Base-by-base conservation (phyloP, 1,139 yeast species). In the Yarrowia galli region DNA sequence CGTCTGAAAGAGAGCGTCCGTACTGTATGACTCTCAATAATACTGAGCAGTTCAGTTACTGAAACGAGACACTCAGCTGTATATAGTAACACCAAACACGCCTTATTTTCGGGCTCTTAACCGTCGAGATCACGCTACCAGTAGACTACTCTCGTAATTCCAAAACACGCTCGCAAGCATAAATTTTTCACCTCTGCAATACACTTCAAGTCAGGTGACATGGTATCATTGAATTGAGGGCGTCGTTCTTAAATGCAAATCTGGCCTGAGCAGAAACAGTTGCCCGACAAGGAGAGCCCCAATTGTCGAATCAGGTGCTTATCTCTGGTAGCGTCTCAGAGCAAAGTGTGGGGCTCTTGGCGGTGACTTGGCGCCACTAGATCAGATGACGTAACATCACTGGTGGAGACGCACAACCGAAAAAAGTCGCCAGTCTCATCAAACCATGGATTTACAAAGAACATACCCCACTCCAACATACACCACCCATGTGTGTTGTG, bases 391-490 rank as follows among this genome's bases (percentile, higher is more conserved):
- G 54, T 49, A 28, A 28, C 32, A 8, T 28, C 3, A 45, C 15
- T 23, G 23, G 54, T 49, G 40, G 25, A 49, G 38, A 18, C 22
- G 20, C 38, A 18, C n/a, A n/a, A n/a, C n/a, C n/a, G 32, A 46
- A 23, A 45, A 25, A n/a, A 28, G 10, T 48, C 53, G 53, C 12
- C 49, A 23, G 25, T 15, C 10, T 45, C 32, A 23, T 45, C 49
- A 23, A 45, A 45, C 49, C 32, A 23, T 45, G 28, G 20, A 16
- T 15, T 9, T 32, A 49, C 54, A 49, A 49, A 49, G 54, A 49
- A 32, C 1, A n/a, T 32, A 53, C 60, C 60, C 60, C 58, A 51
- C 58, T 51, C 51, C 36, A 46, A 16, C n/a, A 20, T 10, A 1
- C n/a, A 8, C 25, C 25, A 49, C 42, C 58, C 43, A 36, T 53